Base-by-base conservation (phyloP, 768 basidiomycete species). In the Boletus patriciae region DNA sequence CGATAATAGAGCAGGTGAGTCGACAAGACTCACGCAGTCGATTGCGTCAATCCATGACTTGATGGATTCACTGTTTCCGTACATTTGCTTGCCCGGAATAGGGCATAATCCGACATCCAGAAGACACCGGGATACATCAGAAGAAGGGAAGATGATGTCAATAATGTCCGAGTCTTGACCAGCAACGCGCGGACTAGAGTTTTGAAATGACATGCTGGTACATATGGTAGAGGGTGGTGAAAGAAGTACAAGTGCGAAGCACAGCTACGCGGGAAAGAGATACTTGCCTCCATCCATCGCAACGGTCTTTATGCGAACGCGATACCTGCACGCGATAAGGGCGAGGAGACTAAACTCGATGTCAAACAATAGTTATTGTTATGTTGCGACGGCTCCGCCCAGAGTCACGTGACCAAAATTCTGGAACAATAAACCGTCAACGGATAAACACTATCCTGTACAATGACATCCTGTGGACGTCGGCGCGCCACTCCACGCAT, bases 291-390 rank as follows among this genome's bases (percentile, higher is more conserved):
- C 27, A 21, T 44, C 52, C 18, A 50, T 57, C n/a, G 36, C 53
- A 33, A 36, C 52, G 31, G 52, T 44, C 59, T 67, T 63, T 73
- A 72, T 56, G 60, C 37, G 36, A 48, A 40, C 25, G 29, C 31
- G 45, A 19, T 41, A 18, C 12, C 44, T 31, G 55, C 55, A 57
- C 50, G 43, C 60, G 37, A 38, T 19, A 42, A 54, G 49, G 55
- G 43, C 33, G 45, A 50, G 58, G 54, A 29, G 55, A 47, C 57
- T 52, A 47, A 49, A 41, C 43, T 50, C 56, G 57, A 55, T 52
- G 18, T 46, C 47, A 57, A 65, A 74, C 67, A 72, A 72, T 69
- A 59, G 53, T 42, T 63, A 71, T 68, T 63, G 64, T 72, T 43
- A 23, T n/a, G 29, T 12, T 25, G 55, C 38, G 11, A 12, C 29